These are phyloP conservation scores for Kluyveromyces siamensis DNA, from an alignment of 805 yeast genomes.

Conservation along the genomic window DNA sequence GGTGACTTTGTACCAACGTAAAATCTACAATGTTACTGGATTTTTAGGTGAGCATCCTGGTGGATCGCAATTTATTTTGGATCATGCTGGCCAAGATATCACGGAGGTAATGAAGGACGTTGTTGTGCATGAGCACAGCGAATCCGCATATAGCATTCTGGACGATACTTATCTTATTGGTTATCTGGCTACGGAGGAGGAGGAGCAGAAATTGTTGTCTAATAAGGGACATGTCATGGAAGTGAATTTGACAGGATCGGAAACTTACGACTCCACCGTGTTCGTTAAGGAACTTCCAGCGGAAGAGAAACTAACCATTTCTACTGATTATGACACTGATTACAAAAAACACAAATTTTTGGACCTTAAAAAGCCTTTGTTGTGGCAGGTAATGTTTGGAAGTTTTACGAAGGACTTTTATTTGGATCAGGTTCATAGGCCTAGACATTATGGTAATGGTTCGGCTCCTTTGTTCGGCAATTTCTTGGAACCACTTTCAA, in stretches of 20 bases:
- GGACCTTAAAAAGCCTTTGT: constrained; percentile 74
- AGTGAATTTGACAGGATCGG: constrained; percentile 36
- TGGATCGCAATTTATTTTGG: constrained; percentile 64
- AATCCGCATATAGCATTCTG: constrained; percentile 76
- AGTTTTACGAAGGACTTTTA: constrained; percentile 81
- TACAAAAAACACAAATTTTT: constrained; percentile 71
- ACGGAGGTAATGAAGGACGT: constrained; percentile 45
- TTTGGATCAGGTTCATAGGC: constrained; percentile 93
- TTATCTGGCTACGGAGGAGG: constrained; percentile 71
- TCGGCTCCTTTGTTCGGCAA: constrained; percentile 95
- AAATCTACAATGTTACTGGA: constrained; percentile 71
- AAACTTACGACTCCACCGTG: constrained; percentile 40
- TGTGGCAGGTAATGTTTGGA: constrained; percentile 70
- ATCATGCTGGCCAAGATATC: constrained; percentile 73
- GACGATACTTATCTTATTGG: constrained; percentile 77
- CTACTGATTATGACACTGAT: constrained; percentile 72
- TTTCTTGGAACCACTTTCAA: constrained; percentile 81
- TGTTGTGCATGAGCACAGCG: constrained; percentile 69
- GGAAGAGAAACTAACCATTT: constrained; percentile 61
- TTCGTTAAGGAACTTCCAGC: constrained; percentile 57
- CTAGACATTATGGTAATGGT: constrained; percentile 95
- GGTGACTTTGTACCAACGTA: constrained; percentile 74
- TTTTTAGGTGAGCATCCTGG: constrained; percentile 48
- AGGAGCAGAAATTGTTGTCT: constrained; percentile 59
- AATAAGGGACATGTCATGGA: constrained; percentile 55